Base-by-base conservation (phyloP, 2,329 filamentous ascomycete genomes). In the Colletotrichum sp. region DNA sequence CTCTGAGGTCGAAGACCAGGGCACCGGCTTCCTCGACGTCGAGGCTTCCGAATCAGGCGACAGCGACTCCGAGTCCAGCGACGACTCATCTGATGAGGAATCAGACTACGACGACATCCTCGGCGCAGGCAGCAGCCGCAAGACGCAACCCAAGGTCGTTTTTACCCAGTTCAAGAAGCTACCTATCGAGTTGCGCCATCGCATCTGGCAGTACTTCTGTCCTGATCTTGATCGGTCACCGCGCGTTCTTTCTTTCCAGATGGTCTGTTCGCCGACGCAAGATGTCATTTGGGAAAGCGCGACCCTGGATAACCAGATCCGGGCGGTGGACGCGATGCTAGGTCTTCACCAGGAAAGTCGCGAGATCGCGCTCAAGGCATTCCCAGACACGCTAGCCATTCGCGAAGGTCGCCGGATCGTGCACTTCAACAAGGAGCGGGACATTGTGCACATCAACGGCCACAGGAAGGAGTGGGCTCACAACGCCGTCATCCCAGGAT, bases 311-410 rank as follows among this genome's bases (percentile, higher is more conserved):
- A 52, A 76, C n/a, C 74, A 76, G 52, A 76, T 71, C n/a, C 64
- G 36, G 5, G n/a, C 71, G 4, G 52, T 61, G 8, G 81, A 84
- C 9, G 72, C 77, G 5, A 75, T 86, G 16, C 77, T 85, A 36
- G 81, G 84, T 3, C 79, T 83, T 10, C 80, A 85, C 48, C 77
- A 79, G 9, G 84, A 86, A 75, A 84, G 83, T n/a, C 85, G 85
- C 30, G 77, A 72, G 16, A 70, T 85, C 5, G 85, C 80, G 6
- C 73, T 81, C 52, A 79, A 77, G 9, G 77, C 72, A 4, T 83
- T 82, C 12, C 85, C 85, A 0, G 77, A 87, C 28, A 75, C 80
- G 14, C 75, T 86, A 26, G 64, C 38, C 32, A 79, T 87, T 2
- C 78, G 82, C 5, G 65, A 77, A 6, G 79, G 78, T 8, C 78